A percentile compares a stretch with the other conserved stretches of the same genome.
Conservation (phyloP, 192 early-diverging fungal genomes). For the Oehlia diaphana region DNA sequence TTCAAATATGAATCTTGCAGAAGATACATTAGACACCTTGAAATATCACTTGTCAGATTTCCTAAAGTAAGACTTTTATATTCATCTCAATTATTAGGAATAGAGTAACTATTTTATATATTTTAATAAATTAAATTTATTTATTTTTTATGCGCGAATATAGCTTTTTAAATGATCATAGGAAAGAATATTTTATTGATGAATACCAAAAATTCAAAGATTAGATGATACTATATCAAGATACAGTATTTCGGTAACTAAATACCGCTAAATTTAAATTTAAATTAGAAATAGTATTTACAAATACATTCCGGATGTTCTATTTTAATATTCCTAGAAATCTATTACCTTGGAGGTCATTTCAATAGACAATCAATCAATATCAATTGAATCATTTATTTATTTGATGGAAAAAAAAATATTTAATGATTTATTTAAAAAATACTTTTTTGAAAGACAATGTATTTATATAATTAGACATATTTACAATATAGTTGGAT, state of each 20-base stretch:
- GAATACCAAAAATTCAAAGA: constrained; percentile 11
- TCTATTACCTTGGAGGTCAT: neutral
- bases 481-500: too few relatives aligned
- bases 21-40: neutral
- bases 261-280: too few relatives aligned
- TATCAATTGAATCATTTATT: neutral
- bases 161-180: constrained; percentile 19
- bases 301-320: neutral
- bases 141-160: neutral
- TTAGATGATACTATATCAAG: neutral
- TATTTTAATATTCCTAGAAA: neutral
- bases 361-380: neutral
- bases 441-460: too few relatives aligned
- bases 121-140: neutral
- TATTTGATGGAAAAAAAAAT: neutral
- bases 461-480: too few relatives aligned
- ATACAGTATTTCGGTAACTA: too few relatives aligned
- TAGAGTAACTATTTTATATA: neutral
- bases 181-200: constrained; percentile 10
- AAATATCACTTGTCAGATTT: constrained; percentile 14
- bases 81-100: too few relatives aligned
- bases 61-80: constrained; percentile 8
- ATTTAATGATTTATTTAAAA: neutral
- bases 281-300: too few relatives aligned
- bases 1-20: neutral